Conservation (phyloP, 140 eudicot genomes). For the Erigeron philadelphicus region DNA sequence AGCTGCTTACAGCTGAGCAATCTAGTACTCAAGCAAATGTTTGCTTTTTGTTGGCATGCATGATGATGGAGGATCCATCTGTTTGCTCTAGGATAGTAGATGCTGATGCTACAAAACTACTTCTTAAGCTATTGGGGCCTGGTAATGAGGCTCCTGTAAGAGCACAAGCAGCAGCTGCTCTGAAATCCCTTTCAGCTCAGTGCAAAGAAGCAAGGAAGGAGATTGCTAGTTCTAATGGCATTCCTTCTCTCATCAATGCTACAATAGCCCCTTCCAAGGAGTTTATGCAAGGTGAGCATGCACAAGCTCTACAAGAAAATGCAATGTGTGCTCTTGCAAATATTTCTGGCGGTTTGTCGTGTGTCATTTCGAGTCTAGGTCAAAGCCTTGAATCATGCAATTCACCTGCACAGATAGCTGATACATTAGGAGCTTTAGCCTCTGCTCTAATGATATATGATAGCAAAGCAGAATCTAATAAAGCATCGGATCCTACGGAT, state of each 20-base stretch:
- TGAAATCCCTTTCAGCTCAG: conserved; percentile 96
- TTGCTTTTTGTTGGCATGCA: conserved; percentile 81
- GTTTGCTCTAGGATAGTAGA: conserved; percentile 68
- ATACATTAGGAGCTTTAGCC: conserved; percentile 95
- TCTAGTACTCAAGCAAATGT: conserved; percentile 85
- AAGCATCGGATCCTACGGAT: conserved; percentile 70
- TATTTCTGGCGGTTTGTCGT: conserved; percentile 93
- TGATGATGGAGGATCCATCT: conserved; percentile 96
- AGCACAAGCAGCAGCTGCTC: conserved; percentile 94
- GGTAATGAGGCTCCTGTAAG: conserved; percentile 85
- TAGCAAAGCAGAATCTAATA: conserved; percentile 69
- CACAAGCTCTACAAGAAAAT: conserved; percentile 96
- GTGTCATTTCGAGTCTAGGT: conserved; percentile 93
- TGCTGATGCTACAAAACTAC: conserved; percentile 73
- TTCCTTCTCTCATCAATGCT: conserved; percentile 93
- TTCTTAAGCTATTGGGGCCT: conserved; percentile 77
- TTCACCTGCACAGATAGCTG: conserved; percentile 91
- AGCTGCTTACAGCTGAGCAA: conserved; percentile 63
- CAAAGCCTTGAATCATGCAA: conserved; percentile 95
- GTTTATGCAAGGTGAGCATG: conserved; percentile 96
- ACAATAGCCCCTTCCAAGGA: conserved; percentile 99
- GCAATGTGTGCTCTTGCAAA: conserved; percentile 99
- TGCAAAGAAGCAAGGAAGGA: conserved; percentile 84
- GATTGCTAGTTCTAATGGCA: conserved; percentile 78
- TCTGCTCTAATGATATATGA: conserved; percentile 99